Percentiles rank a stretch among this genome's conserved stretches.
These are phyloP conservation scores for Sclerotiophoma versabilis DNA, from an alignment of 2,329 filamentous ascomycete species.

Conservation along the genomic window DNA sequence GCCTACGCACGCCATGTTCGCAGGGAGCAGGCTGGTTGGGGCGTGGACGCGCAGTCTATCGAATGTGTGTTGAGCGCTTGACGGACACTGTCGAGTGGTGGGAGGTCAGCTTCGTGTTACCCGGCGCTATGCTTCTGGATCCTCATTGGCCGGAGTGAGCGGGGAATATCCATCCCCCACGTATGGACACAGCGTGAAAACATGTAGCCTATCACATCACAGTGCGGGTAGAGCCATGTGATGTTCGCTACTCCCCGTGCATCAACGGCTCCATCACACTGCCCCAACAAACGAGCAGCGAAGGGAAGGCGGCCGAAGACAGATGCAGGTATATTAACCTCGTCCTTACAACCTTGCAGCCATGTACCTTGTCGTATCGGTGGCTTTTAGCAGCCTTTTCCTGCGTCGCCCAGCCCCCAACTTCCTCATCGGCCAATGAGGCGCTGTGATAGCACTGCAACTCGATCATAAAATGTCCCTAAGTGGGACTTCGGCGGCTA, in stretches of 20 bases:
- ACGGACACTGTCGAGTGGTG: conserved; percentile 43
- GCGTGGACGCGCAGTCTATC: conserved; percentile 45
- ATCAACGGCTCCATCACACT: conserved; percentile 42
- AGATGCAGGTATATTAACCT: conserved; percentile 21
- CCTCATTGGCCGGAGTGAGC: conserved; percentile 32
- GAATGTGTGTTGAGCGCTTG: conserved; percentile 47
- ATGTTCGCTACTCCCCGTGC: conserved; percentile 34
- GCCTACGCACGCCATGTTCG: conserved; percentile 31
- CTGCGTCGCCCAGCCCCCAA: conserved; percentile 29
- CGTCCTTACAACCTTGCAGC: conserved; percentile 17
- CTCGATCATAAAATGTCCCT: conserved; percentile 39
- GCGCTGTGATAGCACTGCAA: not conserved
- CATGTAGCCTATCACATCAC: conserved; percentile 34
- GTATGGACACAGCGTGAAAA: conserved; percentile 40
- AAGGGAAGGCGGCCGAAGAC: conserved; percentile 21
- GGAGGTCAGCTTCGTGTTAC: conserved; percentile 36
- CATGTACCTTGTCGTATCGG: conserved; percentile 34
- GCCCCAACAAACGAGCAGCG: conserved; percentile 29
- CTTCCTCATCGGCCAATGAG: conserved; percentile 18
- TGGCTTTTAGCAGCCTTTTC: conserved; percentile 45
- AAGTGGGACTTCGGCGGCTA: conserved; percentile 44
- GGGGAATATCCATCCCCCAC: conserved; percentile 29
- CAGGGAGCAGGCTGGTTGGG: conserved; percentile 40
- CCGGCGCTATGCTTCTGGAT: conserved; percentile 27
- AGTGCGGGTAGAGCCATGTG: conserved; percentile 32